A percentile compares a stretch with the other conserved stretches of the same genome.
phyloP scores from a whole-genome alignment of 208 protist species.

The Novymonas esmeraldas region DNA sequence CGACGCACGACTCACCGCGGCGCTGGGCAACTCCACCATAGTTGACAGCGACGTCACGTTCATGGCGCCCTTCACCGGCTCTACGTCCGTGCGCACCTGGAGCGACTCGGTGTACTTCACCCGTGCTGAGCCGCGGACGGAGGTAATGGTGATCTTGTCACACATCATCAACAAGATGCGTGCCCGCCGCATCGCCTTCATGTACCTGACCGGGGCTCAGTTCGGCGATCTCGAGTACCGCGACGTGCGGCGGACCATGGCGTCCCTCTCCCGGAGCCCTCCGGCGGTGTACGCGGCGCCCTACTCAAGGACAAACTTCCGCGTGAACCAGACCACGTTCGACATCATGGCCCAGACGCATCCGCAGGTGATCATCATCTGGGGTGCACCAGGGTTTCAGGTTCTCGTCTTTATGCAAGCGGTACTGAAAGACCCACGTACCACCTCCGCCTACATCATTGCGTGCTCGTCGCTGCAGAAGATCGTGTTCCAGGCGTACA shows the following conservation, averaged over 20 bases:
- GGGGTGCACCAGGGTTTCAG: slow-evolving; percentile 26
- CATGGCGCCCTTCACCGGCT: slow-evolving; percentile 32
- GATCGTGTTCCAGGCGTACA: slow-evolving; percentile 27
- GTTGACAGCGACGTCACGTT: slow-evolving; percentile 22
- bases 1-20: not conserved
- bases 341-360: slow-evolving; percentile 49
- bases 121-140: slow-evolving; percentile 30
- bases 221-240: slow-evolving; percentile 40
- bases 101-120: slow-evolving; percentile 34
- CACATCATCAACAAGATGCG: slow-evolving; percentile 34
- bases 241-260: slow-evolving; percentile 12
- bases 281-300: slow-evolving; percentile 26
- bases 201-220: slow-evolving; percentile 45
- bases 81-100: slow-evolving; percentile 21
- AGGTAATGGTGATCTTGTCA: slow-evolving; percentile 35
- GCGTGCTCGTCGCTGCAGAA: slow-evolving; percentile 23
- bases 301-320: slow-evolving; percentile 10
- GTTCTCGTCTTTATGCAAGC: slow-evolving; percentile 32
- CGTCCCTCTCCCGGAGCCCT: not conserved
- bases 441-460: slow-evolving; percentile 34
- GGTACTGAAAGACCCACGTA: slow-evolving; percentile 36
- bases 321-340: slow-evolving; percentile 31
- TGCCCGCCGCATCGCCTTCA: slow-evolving; percentile 45
- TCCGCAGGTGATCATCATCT: slow-evolving; percentile 56
- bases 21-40: not conserved